phyloP scores from a whole-genome alignment of 1,284 basidiomycete species.

The Apiotrichum gracile region DNA sequence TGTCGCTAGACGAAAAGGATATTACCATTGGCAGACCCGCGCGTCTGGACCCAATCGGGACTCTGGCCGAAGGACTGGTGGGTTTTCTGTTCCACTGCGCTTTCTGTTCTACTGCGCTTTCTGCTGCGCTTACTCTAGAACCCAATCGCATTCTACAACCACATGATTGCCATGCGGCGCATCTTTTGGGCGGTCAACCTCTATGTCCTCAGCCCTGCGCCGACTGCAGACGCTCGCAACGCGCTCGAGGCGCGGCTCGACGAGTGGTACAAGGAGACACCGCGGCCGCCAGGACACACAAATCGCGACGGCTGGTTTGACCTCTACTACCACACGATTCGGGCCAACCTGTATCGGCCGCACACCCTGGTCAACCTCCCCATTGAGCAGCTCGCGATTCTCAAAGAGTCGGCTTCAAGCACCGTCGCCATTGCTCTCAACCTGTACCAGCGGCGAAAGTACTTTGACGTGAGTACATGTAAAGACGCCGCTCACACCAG shows the following conservation, averaged over 20 bases:
- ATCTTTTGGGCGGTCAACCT: neutral
- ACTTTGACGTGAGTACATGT: neutral
- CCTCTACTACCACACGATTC: conserved; percentile 9
- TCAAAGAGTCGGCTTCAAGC: conserved; percentile 3
- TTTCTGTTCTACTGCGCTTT: too few relatives aligned
- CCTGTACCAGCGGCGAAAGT: conserved; percentile 1
- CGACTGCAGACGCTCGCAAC: neutral
- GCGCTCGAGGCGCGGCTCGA: conserved; percentile 1
- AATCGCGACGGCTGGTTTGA: neutral
- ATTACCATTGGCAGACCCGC: conserved; percentile 2
- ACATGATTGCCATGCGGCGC: conserved; percentile 3
- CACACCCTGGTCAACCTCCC: neutral
- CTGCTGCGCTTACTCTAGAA: neutral
- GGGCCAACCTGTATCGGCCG: conserved; percentile 5
- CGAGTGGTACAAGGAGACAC: conserved; percentile 1
- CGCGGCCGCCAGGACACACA: neutral
- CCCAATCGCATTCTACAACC: neutral
- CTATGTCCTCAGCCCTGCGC: neutral
- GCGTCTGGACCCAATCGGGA: neutral
- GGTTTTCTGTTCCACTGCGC: neutral
- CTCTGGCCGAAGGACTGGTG: neutral
- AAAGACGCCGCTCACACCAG: neutral
- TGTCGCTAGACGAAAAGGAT: neutral
- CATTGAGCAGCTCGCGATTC: neutral
- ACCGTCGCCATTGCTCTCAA: neutral